Base-by-base conservation (phyloP, 176 grass and related monocot genomes). In the Oryza glaberrima region DNA sequence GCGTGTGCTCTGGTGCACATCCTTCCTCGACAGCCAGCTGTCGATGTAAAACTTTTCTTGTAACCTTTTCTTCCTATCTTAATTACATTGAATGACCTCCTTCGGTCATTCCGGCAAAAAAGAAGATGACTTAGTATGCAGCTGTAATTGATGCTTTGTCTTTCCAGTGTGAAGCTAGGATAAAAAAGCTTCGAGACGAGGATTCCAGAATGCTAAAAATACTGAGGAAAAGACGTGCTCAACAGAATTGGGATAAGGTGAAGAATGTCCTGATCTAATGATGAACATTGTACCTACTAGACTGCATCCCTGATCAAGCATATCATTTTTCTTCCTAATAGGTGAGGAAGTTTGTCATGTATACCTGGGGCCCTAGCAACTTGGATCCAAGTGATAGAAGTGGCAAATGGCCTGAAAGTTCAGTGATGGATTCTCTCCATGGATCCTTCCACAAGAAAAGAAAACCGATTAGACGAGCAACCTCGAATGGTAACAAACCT, bases 281-380 rank as follows among this genome's bases (percentile, higher is more conserved):
- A 67, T 82, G n/a, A 46, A 14, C 45, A 54, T 79, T 68, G 56
- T 48, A 80, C 83, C 3, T 32, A 20, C 11, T 14, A 9, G 9
- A 41, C 61, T 77, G 72, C 72, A 14, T 65, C 45, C 22, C 48
- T 78, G 40, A 36, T 79, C 20, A 23, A 36, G 35, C 15, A 52
- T 47, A 77, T 43, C 20, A 14, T 77, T 73, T 77, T 76, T 22
- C n/a, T 20, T 79, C 5, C 77, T 79, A 82, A 16, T 65, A 98
- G 96, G 77, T 94, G 78, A 88, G 96, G 67, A 98, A 98, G 73
- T 98, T 89, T 92, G 96, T 98, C 66, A 95, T 95, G 96, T 98
- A 92, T 80, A 98, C 93, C 23, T 98, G 96, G 96, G 93, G 96
- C 30, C 89, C 87, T 69, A 92, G 80, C 88, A 93, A 95, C 77